Evolutionary conservation across 352 stramenopile genomes (phyloP), one percentile per base, ranked within the genome.

Genomic region (Globisporangium perplexum): DNA sequence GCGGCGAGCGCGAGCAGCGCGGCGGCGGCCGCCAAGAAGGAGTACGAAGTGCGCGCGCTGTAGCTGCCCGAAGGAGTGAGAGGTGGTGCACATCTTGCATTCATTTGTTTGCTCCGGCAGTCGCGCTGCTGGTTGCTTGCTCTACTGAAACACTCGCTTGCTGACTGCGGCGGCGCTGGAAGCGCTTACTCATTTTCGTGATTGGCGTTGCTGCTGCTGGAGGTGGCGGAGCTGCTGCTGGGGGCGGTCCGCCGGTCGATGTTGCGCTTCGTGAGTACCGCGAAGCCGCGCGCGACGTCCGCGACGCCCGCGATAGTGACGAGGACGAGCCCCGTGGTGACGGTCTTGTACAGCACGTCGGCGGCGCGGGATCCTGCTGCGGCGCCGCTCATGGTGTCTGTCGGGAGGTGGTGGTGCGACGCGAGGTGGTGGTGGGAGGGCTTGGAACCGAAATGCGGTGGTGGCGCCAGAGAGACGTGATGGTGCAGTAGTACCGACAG

Each of bases 341-440:
- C 77, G 26, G 79, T 77, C 77, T 95, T 95, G 65, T 95, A 78
- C 39, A 83, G 62, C 43, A 90, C 73, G 65, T 95, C 80, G 39
- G 77, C 74, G 26, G 84, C 67, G 56, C 76, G 75, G 45, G 69
- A 65, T 43, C 68, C 66, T 46, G 67, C 53, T 58, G 62, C 42
- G 55, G 68, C 72, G 46, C 50, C 62, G 4, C 35, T 35, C 61
- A 55, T 59, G 23, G 30, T 49, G 30, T 3, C 5, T 12, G 33
- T 39, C 33, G 33, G 11, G 8, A 12, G 7, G 31, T 15, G 3
- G 33, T 39, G 33, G 15, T 39, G 33, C 5, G 31, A 36, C 11
- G 31, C 11, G 4, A 12, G 6, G 30, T 33, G n/a, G 15, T 50
- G 45, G 23, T 14, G 24, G 10, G 7, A 14, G 7, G 17, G 7